Base-by-base conservation (phyloP, 116 monocot species). In the Trichopus zeylanicus region DNA sequence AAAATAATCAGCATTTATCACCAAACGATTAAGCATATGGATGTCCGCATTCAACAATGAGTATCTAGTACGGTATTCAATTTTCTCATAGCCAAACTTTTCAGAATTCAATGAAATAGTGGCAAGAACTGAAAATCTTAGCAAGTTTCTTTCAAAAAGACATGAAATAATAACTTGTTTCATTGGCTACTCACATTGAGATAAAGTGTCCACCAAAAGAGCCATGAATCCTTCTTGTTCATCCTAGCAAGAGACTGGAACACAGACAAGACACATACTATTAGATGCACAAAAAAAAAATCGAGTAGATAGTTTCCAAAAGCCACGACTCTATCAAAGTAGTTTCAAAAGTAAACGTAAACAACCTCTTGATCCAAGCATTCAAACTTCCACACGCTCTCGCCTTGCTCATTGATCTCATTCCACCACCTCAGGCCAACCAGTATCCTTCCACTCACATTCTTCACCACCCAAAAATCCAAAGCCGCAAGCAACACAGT, bases 361-460 rank as follows among this genome's bases (percentile, higher is more conserved):
- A 32, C 39, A 53, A 90, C 91, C 91, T 97, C 84, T 37, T 87
- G 90, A 66, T 97, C 87, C 23, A 97, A 70, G 75, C 87, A 81
- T 39, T 97, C 95, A 57, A 90, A 97, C 32, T 81, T 97, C 90
- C 95, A 97, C 10, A 97, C 70, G 26, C 95, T 97, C 70, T 97
- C 90, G 6, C 95, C 95, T 34, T 72, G 75, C 25, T 97, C 95
- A 22, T 90, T 52, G 15, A 97, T 97, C 66, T 97, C 95, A 59
- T 97, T 97, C 95, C 95, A 97, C 95, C 95, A 97, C 58, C 95
- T 75, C 70, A 97, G 26, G 15, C 95, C 95, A 29, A 97, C 95
- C 59, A 97, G 55, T 55, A 97, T 97, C 58, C 95, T 66, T 20
- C 95, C 90, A 11, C 95, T 97, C 26, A 90, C 87, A 73, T 90